phyloP scores from a whole-genome alignment of 148 eudicot genomes.

The Chenopodium formosanum region DNA sequence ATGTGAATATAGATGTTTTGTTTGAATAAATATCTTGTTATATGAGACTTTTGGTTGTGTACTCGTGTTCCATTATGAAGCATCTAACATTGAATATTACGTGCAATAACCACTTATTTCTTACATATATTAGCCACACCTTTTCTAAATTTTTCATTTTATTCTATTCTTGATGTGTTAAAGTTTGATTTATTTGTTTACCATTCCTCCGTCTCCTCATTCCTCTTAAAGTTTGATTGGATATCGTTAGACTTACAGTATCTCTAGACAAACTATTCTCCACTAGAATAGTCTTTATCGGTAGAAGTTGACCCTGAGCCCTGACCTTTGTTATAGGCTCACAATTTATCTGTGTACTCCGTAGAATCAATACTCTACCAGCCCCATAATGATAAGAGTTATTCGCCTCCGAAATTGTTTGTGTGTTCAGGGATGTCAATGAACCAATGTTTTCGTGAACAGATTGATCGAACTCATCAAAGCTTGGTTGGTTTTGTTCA shows the following conservation, averaged over 20 bases:
- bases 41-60: background rate
- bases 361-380: background rate
- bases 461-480: no score
- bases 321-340: background rate
- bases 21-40: conserved; percentile 2
- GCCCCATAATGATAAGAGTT: background rate
- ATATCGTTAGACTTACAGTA: background rate
- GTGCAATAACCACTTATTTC: background rate
- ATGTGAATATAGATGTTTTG: conserved; percentile 2
- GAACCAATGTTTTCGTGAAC: no score
- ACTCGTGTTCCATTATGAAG: background rate
- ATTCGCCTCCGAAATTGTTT: background rate
- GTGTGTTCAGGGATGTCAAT: no score
- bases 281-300: background rate
- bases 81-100: background rate
- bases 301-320: background rate
- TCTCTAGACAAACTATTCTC: background rate
- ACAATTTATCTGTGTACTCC: background rate
- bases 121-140: background rate
- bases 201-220: no score
- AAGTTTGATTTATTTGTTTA: background rate
- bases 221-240: background rate
- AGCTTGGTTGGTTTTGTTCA: no score
- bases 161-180: background rate
- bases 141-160: background rate